Conservation (phyloP, 1,139 yeast genomes). For the Kurtzmaniella quercitrusa region DNA sequence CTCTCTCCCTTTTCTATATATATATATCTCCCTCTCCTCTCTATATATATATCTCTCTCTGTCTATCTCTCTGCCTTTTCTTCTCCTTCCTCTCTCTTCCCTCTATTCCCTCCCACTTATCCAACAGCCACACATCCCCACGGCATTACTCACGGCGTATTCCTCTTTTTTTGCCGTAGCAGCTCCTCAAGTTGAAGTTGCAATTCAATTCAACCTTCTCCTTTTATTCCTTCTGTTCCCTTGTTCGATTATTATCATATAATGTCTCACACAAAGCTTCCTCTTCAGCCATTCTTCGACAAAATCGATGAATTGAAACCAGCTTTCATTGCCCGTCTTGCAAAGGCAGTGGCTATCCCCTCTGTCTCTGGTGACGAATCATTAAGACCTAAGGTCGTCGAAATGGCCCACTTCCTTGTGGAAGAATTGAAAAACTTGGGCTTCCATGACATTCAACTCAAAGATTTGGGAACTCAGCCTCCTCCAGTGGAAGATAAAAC, state of each 20-base stretch:
- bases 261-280: slow-evolving; percentile 20
- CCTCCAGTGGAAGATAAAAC: slow-evolving; percentile 67
- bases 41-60: neutral
- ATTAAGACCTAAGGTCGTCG: slow-evolving; percentile 79
- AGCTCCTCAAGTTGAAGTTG: neutral
- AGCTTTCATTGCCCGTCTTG: slow-evolving; percentile 60
- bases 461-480: slow-evolving; percentile 84
- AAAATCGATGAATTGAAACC: slow-evolving; percentile 72
- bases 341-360: slow-evolving; percentile 85
- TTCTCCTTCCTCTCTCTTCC: neutral
- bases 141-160: neutral
- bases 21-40: no score
- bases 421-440: slow-evolving; percentile 67
- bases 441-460: slow-evolving; percentile 75
- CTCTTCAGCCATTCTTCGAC: slow-evolving; percentile 45
- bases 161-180: neutral
- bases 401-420: slow-evolving; percentile 80
- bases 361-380: slow-evolving; percentile 91
- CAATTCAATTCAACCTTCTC: neutral
- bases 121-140: neutral
- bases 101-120: neutral
- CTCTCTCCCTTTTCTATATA: no score
- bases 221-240: neutral
- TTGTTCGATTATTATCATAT: neutral
- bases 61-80: neutral